Evolutionary conservation across 1,284 basidiomycete genomes (phyloP).

Genomic region (Cryptococcus sp.): DNA sequence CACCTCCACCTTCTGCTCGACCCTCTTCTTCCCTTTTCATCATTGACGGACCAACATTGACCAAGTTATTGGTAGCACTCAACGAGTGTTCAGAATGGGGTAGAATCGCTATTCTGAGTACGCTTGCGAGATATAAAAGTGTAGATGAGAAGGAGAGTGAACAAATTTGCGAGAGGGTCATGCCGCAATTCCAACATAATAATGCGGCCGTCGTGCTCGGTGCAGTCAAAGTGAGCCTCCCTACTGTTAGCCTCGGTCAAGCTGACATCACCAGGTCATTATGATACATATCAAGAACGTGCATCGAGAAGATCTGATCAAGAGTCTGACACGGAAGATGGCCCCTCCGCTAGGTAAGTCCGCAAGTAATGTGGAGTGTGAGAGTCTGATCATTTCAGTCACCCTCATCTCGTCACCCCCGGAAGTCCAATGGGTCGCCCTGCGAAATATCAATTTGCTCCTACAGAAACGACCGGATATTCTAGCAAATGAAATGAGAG

Average conservation of each 20-base stretch:
- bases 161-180: slow-evolving; percentile 96
- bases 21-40: slow-evolving; percentile 59
- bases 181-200: slow-evolving; percentile 96
- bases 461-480: slow-evolving; percentile 91
- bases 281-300: slow-evolving; percentile 93
- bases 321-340: slow-evolving; percentile 90
- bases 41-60: slow-evolving; percentile 75
- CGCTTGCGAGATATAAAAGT: slow-evolving; percentile 75
- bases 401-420: slow-evolving; percentile 91
- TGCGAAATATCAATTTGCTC: slow-evolving; percentile 93
- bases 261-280: slow-evolving; percentile 61
- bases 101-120: slow-evolving; percentile 83
- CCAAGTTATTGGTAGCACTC: slow-evolving; percentile 87
- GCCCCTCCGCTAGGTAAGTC: slow-evolving; percentile 74
- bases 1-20: slow-evolving; percentile 54
- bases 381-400: slow-evolving; percentile 48
- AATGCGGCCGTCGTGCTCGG: slow-evolving; percentile 93
- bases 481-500: slow-evolving; percentile 93
- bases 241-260: neutral
- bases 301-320: slow-evolving; percentile 75
- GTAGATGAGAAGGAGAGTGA: slow-evolving; percentile 90
- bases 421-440: slow-evolving; percentile 96
- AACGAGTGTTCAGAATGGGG: slow-evolving; percentile 99
- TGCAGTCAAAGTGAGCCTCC: slow-evolving; percentile 73
- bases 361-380: neutral